phyloP scores from a whole-genome alignment of 805 yeast species.

The Ogataea glucozyma region DNA sequence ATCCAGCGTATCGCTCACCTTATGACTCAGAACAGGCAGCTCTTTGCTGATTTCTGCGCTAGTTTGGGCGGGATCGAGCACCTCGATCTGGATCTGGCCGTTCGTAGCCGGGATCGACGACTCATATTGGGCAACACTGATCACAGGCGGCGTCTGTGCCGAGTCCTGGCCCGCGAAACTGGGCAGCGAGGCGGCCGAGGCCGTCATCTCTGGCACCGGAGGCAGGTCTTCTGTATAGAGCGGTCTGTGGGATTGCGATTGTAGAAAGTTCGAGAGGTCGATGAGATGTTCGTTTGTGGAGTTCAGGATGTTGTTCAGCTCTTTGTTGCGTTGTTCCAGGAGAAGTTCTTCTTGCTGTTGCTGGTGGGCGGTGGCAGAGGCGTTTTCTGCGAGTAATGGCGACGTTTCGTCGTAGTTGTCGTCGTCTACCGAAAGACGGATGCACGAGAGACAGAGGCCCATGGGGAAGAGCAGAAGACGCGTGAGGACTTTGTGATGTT shows the following conservation, averaged over 20 bases:
- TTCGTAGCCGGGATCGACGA: slow-evolving; percentile 7
- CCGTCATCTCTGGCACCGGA: slow-evolving; percentile 6
- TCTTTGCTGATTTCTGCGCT: slow-evolving; percentile 16
- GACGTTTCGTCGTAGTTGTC: slow-evolving; percentile 31
- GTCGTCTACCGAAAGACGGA: slow-evolving; percentile 23
- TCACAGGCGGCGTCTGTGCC: slow-evolving; percentile 8
- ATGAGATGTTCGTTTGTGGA: slow-evolving; percentile 37
- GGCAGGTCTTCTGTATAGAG: slow-evolving; percentile 4
- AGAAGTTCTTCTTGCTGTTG: slow-evolving; percentile 29
- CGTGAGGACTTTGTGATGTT: too few relatives aligned
- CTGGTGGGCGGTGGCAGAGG: slow-evolving; percentile 19
- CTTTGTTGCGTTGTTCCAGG: slow-evolving; percentile 33
- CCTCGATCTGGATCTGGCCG: slow-evolving; percentile 23
- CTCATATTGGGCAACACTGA: slow-evolving; percentile 10
- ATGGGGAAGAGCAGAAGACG: slow-evolving; percentile 21
- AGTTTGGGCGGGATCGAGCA: slow-evolving; percentile 11
- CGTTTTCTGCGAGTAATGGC: slow-evolving; percentile 28
- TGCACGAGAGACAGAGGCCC: slow-evolving; percentile 39
- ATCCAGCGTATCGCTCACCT: slow-evolving; percentile 11
- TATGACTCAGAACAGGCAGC: slow-evolving; percentile 13
- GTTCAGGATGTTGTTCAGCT: slow-evolving; percentile 34
- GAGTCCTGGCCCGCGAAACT: slow-evolving; percentile 9
- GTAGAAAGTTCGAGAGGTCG: slow-evolving; percentile 30
- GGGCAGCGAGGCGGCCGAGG: slow-evolving; percentile 15
- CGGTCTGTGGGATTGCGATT: slow-evolving; percentile 18